Evolutionary conservation across 106 monocot species (phyloP), one percentile per base, ranked within the genome.

Genomic region (Agapanthus africanus): DNA sequence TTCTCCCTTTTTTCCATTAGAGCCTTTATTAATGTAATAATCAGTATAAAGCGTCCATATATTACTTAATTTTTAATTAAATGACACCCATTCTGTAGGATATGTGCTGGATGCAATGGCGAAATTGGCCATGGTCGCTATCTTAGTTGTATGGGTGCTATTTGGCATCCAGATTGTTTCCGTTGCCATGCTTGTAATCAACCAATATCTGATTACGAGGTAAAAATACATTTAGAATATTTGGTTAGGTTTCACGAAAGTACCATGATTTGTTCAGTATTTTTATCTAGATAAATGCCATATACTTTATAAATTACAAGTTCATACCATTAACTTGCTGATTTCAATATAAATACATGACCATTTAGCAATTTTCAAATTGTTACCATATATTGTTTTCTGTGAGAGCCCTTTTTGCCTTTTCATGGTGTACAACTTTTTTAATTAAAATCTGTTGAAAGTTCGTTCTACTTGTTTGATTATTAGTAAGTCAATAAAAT

Each of bases 81-180:
- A 61, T 51, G 15, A 25, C 31, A 27, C 14, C 75, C 46, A 38
- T 39, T 31, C 7, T 75, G 40, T 70, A 95, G 91, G 76, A 79
- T 82, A 67, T 97, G 97, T 78, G 89, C 91, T 71, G 92, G 91
- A 33, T 97, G 97, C 77, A 68, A 92, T 33, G 71, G 31, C 42
- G 78, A 75, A 70, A 89, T 97, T 33, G 87, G 80, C 36, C 80
- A 82, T 81, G 97, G 89, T 35, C 84, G 87, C 10, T 95, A 86
- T 69, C 81, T 95, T 33, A 95, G 80, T 41, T 95, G 88, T 68
- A 91, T 88, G 86, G 86, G 74, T 70, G 75, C 82, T 42, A 44
- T 88, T 69, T 91, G 95, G 95, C 95, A 95, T 50, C 91, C 88
- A 28, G 84, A 86, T 8, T 95, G 91, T 71, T 88, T 95, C 34